Percentiles rank a stretch among this genome's conserved stretches.
Conservation (phyloP, 441 rosid species). For the Erodium moschatum region DNA sequence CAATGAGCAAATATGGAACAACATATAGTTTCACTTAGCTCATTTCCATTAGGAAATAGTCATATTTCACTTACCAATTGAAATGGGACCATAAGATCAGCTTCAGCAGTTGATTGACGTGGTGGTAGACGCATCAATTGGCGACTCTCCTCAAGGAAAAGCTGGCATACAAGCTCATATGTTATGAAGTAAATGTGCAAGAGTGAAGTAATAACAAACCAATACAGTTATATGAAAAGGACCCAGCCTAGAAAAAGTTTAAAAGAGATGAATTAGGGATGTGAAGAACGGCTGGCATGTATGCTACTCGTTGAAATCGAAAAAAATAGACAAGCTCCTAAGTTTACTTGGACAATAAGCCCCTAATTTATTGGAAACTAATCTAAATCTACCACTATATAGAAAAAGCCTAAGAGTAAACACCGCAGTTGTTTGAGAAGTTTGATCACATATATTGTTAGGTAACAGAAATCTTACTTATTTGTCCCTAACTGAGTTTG, state of each 20-base stretch:
- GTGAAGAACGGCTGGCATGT: background rate
- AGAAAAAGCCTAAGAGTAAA: background rate
- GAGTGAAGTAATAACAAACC: background rate
- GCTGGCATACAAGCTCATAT: conserved; percentile 39
- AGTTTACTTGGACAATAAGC: background rate
- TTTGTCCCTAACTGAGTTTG: conserved; percentile 1
- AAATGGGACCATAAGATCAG: conserved; percentile 94
- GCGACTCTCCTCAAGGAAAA: conserved; percentile 95
- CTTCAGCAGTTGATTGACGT: conserved; percentile 91
- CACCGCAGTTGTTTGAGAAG: background rate
- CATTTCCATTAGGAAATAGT: conserved; percentile 13
- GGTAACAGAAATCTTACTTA: background rate
- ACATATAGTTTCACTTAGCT: conserved; percentile 16
- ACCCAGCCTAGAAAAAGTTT: background rate
- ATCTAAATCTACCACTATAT: background rate
- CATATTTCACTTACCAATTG: conserved; percentile 57
- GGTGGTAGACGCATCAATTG: conserved; percentile 94
- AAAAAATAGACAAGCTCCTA: no score
- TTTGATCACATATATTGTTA: background rate
- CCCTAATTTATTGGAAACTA: background rate
- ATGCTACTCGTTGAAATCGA: background rate
- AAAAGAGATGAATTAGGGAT: background rate
- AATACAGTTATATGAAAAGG: background rate
- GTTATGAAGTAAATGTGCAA: conserved; percentile 8
- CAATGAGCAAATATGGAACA: conserved; percentile 15